A percentile compares a stretch with the other conserved stretches of the same genome.
Evolutionary conservation across 2,329 filamentous ascomycete species (phyloP).

Genomic region (Sarocladium oryzae): DNA sequence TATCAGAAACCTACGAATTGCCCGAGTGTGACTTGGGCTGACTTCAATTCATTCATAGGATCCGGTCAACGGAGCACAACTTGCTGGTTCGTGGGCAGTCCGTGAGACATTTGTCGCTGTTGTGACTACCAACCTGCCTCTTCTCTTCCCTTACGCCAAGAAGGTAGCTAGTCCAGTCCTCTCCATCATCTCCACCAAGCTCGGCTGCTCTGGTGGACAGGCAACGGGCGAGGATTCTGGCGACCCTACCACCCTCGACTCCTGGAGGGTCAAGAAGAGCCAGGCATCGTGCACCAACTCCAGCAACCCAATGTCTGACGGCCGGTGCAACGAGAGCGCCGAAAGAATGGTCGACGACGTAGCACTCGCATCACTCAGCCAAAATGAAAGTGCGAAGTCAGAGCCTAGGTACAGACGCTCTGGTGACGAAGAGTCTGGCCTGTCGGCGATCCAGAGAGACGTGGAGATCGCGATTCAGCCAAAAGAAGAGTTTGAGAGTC

Average conservation of each 20-base stretch:
- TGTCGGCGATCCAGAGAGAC: neutral
- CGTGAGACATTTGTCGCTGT: constrained; percentile 39
- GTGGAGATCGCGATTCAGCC: constrained; percentile 4
- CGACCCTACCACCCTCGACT: constrained; percentile 5
- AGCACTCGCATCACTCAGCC: neutral
- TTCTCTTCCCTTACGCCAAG: constrained; percentile 40
- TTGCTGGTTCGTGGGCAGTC: constrained; percentile 35
- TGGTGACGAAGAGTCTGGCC: neutral
- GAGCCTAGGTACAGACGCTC: neutral
- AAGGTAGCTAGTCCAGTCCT: constrained; percentile 18
- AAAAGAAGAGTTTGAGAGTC: neutral
- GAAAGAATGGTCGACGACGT: constrained; percentile 10
- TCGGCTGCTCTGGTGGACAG: constrained; percentile 4
- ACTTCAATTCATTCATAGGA: constrained; percentile 24
- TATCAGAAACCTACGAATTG: too few relatives aligned
- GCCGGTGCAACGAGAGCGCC: constrained; percentile 9
- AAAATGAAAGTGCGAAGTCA: neutral
- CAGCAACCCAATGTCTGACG: constrained; percentile 3
- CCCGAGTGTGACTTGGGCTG: neutral
- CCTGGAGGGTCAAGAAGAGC: constrained; percentile 1
- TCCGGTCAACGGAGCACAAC: constrained; percentile 31
- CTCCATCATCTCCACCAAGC: constrained; percentile 7
- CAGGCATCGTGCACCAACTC: neutral
- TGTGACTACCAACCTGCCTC: constrained; percentile 36
- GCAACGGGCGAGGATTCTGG: neutral